Evolutionary conservation across 2,329 filamentous ascomycete species (phyloP), one percentile per base, ranked within the genome.

Genomic region (Elsinoe fawcettii): DNA sequence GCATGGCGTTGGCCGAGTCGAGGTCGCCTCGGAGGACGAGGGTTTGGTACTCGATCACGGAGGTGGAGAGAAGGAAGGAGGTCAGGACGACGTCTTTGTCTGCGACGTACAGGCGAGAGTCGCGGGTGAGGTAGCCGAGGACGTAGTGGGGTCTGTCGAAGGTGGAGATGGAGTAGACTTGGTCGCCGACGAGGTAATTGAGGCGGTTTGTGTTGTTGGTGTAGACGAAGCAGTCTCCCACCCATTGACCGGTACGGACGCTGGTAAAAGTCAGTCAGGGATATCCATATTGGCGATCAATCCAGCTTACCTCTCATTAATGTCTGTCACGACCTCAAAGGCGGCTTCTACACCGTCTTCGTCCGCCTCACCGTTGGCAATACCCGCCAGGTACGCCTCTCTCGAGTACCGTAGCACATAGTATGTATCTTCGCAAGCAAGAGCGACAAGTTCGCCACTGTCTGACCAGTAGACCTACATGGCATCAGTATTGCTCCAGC

Each of bases 191-290:
- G 20, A 99, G 83, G 75, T 97, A 97, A 78, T 97, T 97, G 60
- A 99, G 79, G 61, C 93, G 88, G 78, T 97, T 96, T 8, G 91
- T 95, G 71, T 82, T 88, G 79, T 95, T 97, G 57, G 93, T 96
- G 80, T 97, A 99, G 71, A 97, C 91, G 79, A 99, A 96, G 77
- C 92, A 96, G 75, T 99, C 93, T 61, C 93, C 93, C 58, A 99
- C 88, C 93, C 93, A 99, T 75, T 95, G 88, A 65, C 92, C 93
- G 18, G 92, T 96, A 63, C 89, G 87, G 54, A 97, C 90, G 62
- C 86, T 89, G 60, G 56, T 18, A 32, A 25, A 11, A 41, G 34
- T 36, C 23, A 54, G 51, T 49, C 18, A 22, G 39, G 44, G 20
- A 34, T 14, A 4, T 22, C n/a, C 18, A 14, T 9, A n/a, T 2